A percentile compares a stretch with the other conserved stretches of the same genome.
Conservation (phyloP, 306 rosid genomes). For the Glycine tomentella region DNA sequence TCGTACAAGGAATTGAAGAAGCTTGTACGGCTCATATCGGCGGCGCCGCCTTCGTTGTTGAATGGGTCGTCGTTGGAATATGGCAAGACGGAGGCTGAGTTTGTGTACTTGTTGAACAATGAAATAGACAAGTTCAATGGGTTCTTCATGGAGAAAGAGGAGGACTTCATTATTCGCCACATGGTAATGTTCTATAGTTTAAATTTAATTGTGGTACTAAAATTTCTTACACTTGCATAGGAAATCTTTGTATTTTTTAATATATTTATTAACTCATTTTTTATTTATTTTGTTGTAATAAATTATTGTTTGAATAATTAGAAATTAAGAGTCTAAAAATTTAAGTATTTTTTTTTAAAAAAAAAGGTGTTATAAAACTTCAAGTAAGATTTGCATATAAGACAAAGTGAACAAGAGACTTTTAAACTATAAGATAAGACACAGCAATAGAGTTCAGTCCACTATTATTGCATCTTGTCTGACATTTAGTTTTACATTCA, state of each 20-base stretch:
- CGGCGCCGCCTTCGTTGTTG: conserved; percentile 50
- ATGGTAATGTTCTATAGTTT: conserved; percentile 55
- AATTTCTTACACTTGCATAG: not conserved
- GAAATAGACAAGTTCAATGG: conserved; percentile 90
- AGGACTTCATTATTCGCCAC: conserved; percentile 79
- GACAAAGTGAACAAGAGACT: no score
- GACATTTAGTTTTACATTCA: not conserved
- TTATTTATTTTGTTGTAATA: not conserved
- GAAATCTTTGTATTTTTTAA: not conserved
- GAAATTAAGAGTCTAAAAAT: not conserved
- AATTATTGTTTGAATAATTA: not conserved
- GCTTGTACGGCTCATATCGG: conserved; percentile 60
- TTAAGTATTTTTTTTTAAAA: no score
- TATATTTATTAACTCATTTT: not conserved
- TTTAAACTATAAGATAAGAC: no score
- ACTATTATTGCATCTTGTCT: not conserved
- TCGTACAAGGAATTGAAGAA: conserved; percentile 89
- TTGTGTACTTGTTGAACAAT: conserved; percentile 71
- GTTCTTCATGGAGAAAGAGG: conserved; percentile 84
- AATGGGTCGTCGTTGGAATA: conserved; percentile 50
- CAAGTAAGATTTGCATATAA: not conserved
- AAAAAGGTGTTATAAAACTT: no score
- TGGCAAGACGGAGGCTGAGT: conserved; percentile 67
- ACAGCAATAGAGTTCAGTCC: no score
- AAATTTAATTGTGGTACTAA: not conserved